Evolutionary conservation across 1,139 yeast species (phyloP).

Genomic region (Geotrichum candidum): DNA sequence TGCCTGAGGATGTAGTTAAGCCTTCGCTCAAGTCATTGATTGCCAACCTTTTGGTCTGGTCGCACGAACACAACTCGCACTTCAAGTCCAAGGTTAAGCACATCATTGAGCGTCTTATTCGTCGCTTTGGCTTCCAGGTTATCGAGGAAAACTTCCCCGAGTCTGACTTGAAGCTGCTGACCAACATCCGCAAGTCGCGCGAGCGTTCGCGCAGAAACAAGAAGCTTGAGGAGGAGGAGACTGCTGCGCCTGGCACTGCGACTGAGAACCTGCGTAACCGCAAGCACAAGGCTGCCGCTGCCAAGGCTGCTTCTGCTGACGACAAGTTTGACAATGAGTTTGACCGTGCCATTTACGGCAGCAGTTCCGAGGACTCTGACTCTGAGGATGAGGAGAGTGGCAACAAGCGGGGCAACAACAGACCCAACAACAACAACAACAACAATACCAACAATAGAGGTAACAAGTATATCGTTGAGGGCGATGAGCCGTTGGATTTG

Average conservation of each 20-base stretch:
- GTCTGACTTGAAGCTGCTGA: conserved; percentile 73
- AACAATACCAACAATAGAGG: conserved; percentile 25
- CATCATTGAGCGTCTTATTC: conserved; percentile 79
- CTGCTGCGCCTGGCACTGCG: conserved; percentile 17
- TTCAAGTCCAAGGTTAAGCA: conserved; percentile 90
- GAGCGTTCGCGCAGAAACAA: conserved; percentile 78
- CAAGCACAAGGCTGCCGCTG: conserved; percentile 9
- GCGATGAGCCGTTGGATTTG: conserved; percentile 83
- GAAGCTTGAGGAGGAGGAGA: conserved; percentile 36
- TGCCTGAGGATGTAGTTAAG: conserved; percentile 74
- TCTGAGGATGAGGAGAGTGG: conserved; percentile 37
- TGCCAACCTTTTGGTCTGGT: conserved; percentile 77
- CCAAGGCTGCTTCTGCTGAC: conserved; percentile 5
- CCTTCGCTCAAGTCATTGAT: conserved; percentile 62
- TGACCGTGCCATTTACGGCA: conserved; percentile 64
- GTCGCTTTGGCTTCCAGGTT: conserved; percentile 81
- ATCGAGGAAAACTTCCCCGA: conserved; percentile 82
- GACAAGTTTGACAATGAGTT: conserved; percentile 68
- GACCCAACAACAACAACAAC: conserved; percentile 17
- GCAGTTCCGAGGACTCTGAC: conserved; percentile 36
- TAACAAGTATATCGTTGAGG: conserved; percentile 62
- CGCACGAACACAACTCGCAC: conserved; percentile 92
- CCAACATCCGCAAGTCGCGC: conserved; percentile 78
- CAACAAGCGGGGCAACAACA: conserved; percentile 34
- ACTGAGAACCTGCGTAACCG: conserved; percentile 16